A percentile compares a stretch with the other conserved stretches of the same genome.
Conservation (phyloP, 768 basidiomycete species). For the Pisolithus marmoratus region DNA sequence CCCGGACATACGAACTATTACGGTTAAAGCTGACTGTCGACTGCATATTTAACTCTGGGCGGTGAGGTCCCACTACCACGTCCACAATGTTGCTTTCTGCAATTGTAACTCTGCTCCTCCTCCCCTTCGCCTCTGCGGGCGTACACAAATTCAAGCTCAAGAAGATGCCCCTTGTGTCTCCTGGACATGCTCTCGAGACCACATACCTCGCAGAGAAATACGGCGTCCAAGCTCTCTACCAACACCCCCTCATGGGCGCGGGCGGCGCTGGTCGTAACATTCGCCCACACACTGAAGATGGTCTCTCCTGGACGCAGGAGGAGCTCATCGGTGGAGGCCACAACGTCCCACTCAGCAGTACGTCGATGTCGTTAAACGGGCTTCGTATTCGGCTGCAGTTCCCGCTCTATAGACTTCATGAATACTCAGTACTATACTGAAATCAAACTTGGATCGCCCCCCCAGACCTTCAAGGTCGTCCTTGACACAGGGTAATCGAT, state of each 20-base stretch:
- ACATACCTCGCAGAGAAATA: slow-evolving; percentile 93
- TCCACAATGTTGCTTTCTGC: slow-evolving; percentile 40
- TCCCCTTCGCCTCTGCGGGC: slow-evolving; percentile 46
- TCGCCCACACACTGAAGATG: slow-evolving; percentile 48
- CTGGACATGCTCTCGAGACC: slow-evolving; percentile 63
- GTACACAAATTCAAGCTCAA: slow-evolving; percentile 86
- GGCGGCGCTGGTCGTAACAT: slow-evolving; percentile 66
- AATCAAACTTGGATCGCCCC: slow-evolving; percentile 76
- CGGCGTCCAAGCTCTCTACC: slow-evolving; percentile 43
- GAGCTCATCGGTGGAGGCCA: slow-evolving; percentile 69
- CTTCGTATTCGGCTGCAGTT: not conserved
- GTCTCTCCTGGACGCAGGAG: slow-evolving; percentile 79
- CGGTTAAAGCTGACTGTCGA: too few relatives aligned
- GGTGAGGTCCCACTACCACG: slow-evolving; percentile 9
- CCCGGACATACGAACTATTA: too few relatives aligned
- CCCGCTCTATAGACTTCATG: slow-evolving; percentile 70
- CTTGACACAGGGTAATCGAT: slow-evolving; percentile 78
- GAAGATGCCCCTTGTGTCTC: slow-evolving; percentile 64
- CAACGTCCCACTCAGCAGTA: slow-evolving; percentile 83
- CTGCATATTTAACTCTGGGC: slow-evolving; percentile 25
- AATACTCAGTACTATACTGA: slow-evolving; percentile 97
- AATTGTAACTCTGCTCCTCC: slow-evolving; percentile 35
- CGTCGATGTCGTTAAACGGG: slow-evolving; percentile 27
- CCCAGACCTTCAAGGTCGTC: slow-evolving; percentile 90
- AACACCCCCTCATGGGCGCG: slow-evolving; percentile 64